Conservation (phyloP, 2,329 filamentous ascomycete genomes). For the Malbranchea zuffiana region DNA sequence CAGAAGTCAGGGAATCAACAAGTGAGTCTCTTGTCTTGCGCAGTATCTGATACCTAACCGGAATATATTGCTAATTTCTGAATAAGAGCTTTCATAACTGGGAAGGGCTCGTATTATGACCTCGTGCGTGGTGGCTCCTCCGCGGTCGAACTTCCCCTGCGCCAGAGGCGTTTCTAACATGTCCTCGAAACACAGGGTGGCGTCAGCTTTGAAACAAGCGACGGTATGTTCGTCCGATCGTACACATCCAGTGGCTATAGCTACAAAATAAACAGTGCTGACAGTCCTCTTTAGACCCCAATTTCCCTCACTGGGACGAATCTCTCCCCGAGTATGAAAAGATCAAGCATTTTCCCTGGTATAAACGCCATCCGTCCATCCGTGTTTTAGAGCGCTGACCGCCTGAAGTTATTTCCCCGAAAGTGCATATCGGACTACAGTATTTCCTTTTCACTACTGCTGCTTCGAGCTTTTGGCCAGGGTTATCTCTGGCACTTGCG, state of each 20-base stretch:
- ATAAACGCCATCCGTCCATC: not conserved
- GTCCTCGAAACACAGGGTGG: too few relatives aligned
- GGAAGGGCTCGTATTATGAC: constrained; percentile 1
- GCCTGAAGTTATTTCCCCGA: not conserved
- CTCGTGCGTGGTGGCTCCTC: too few relatives aligned
- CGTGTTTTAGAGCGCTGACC: not conserved
- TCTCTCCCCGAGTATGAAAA: not conserved
- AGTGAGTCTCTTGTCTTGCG: not conserved
- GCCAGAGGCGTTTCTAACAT: too few relatives aligned
- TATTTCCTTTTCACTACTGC: constrained; percentile 8
- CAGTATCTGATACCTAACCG: not conserved
- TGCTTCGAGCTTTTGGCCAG: constrained; percentile 6
- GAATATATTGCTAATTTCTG: not conserved
- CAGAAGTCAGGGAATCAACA: not conserved
- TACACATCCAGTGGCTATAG: not conserved
- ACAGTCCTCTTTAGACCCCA: not conserved
- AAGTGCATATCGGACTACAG: too few relatives aligned
- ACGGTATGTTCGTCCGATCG: too few relatives aligned
- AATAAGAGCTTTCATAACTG: constrained; percentile 2
- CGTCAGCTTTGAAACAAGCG: too few relatives aligned
- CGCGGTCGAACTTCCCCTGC: too few relatives aligned
- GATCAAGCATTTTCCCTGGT: not conserved
- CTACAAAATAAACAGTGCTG: not conserved
- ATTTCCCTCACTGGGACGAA: not conserved
- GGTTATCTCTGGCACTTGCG: constrained; percentile 1